Conservation (phyloP, 345 rosid genomes). For the Lenwebbia sp. region DNA sequence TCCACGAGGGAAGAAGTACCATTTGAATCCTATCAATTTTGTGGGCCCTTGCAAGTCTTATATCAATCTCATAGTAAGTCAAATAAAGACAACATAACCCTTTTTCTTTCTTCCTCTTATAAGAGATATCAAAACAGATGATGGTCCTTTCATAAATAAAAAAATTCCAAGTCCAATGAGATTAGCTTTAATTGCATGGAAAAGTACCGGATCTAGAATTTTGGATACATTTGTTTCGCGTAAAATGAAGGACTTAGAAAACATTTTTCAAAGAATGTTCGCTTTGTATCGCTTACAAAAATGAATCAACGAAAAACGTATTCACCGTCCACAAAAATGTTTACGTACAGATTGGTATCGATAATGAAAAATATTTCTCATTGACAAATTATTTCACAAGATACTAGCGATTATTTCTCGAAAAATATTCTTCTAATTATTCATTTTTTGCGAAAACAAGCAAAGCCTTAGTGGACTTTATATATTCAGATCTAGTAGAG, state of each 20-base stretch:
- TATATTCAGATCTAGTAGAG: not conserved
- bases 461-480: not conserved
- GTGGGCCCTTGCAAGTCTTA: not conserved
- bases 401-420: too few species aligned
- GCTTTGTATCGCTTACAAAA: too few species aligned
- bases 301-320: too few species aligned
- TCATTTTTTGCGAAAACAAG: fast-evolving
- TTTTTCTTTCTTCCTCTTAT: not conserved
- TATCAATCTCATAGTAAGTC: not conserved
- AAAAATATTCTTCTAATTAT: too few species aligned
- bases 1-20: not conserved
- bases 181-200: not conserved
- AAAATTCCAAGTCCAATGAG: not conserved
- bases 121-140: not conserved
- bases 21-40: not conserved
- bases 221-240: too few species aligned
- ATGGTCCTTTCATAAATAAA: not conserved
- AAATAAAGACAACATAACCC: not conserved
- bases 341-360: too few species aligned
- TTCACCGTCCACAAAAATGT: too few species aligned
- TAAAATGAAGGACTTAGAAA: too few species aligned
- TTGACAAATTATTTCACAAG: too few species aligned
- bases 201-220: too few species aligned
- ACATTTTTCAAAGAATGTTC: too few species aligned
- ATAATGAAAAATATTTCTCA: too few species aligned